Conservation (phyloP, 768 basidiomycete genomes). For the Antrodiella citrinella region DNA sequence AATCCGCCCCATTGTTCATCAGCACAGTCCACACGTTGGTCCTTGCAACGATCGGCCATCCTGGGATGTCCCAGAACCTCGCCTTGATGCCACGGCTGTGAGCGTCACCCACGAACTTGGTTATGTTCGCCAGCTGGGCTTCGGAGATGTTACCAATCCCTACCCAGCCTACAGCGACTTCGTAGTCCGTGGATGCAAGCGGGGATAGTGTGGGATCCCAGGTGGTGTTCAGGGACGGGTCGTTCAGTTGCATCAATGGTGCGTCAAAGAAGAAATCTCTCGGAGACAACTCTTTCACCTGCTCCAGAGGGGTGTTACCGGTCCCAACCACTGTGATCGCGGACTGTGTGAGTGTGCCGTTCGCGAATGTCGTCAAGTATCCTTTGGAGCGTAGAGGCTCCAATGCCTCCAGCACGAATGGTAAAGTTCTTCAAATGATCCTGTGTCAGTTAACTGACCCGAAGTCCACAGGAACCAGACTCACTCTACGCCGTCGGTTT, state of each 20-base stretch:
- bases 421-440: constrained; percentile 33
- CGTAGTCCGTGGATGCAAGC: constrained; percentile 44
- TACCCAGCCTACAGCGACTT: constrained; percentile 36
- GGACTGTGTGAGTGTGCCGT: constrained; percentile 29
- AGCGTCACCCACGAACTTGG: constrained; percentile 33
- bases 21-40: constrained; percentile 37
- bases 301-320: constrained; percentile 42
- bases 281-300: constrained; percentile 34
- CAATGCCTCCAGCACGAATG: constrained; percentile 35
- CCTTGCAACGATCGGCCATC: constrained; percentile 36
- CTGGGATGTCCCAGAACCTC: constrained; percentile 47
- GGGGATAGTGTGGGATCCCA: constrained; percentile 38
- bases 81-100: constrained; percentile 37
- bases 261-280: constrained; percentile 47
- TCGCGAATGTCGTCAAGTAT: constrained; percentile 38
- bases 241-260: constrained; percentile 33
- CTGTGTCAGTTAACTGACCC: too few relatives aligned
- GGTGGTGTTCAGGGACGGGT: constrained; percentile 27
- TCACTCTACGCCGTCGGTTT: constrained; percentile 40
- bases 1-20: constrained; percentile 36
- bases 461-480: too few relatives aligned
- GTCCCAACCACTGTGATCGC: constrained; percentile 41
- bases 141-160: constrained; percentile 36
- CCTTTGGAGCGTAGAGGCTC: constrained; percentile 36
- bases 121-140: constrained; percentile 30